Evolutionary conservation across 106 monocot species (phyloP).

Genomic region (Vanilla planifolia): DNA sequence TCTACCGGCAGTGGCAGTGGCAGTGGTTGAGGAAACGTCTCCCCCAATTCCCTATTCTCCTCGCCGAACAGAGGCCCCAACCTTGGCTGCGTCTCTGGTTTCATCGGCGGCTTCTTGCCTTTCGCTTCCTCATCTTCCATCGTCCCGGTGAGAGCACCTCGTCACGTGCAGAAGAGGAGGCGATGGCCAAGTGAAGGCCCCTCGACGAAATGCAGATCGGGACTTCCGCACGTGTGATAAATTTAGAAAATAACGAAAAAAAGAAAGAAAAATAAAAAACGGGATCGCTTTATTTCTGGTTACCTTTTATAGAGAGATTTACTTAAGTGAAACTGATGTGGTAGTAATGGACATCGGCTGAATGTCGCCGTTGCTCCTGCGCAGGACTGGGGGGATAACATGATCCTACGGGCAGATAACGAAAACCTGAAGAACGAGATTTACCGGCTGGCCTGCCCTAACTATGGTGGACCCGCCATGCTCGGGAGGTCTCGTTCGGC

Average conservation of each 20-base stretch:
- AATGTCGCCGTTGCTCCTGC: conserved; percentile 59
- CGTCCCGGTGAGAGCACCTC: conserved; percentile 37
- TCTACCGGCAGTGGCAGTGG: conserved; percentile 21
- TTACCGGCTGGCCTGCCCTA: conserved; percentile 75
- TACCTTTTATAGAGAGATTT: background rate
- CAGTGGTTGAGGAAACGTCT: conserved; percentile 16
- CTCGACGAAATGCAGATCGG: too few relatives aligned
- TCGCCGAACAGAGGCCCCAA: conserved; percentile 43
- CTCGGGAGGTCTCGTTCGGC: conserved; percentile 88
- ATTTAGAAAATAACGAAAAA: background rate
- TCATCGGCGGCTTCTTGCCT: conserved; percentile 34
- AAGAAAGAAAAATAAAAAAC: background rate
- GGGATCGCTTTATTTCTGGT: background rate
- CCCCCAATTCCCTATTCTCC: conserved; percentile 57
- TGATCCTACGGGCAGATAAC: conserved; percentile 78
- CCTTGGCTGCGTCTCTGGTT: conserved; percentile 42
- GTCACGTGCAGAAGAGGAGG: conserved; percentile 64
- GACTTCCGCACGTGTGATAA: too few relatives aligned
- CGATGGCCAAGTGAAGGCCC: background rate
- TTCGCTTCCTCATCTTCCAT: conserved; percentile 55
- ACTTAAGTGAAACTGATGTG: background rate
- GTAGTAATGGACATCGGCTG: too few relatives aligned
- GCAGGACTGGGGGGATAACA: conserved; percentile 87
- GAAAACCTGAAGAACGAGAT: conserved; percentile 90
- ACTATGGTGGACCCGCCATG: conserved; percentile 81